Conservation (phyloP, 2,329 filamentous ascomycete species). For the Alternaria sp. region DNA sequence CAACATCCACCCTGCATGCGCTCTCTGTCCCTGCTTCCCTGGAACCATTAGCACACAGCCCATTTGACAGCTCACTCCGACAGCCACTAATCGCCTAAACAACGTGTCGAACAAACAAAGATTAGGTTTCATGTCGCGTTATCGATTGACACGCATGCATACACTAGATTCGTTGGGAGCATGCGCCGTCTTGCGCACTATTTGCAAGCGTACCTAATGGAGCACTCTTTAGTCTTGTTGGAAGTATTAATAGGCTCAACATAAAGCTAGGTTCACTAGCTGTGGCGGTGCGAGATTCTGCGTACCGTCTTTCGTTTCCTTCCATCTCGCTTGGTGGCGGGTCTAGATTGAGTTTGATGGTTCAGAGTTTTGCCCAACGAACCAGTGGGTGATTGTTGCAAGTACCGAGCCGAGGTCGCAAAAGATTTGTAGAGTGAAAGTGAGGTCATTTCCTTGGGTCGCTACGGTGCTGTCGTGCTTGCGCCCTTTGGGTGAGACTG, state of each 20-base stretch:
- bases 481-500: background rate
- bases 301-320: background rate
- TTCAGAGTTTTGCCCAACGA: background rate
- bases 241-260: background rate
- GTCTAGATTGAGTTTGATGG: background rate
- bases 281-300: background rate
- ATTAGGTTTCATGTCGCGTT: conserved; percentile 1
- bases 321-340: background rate
- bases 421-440: background rate
- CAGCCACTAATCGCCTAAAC: background rate
- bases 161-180: background rate
- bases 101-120: background rate
- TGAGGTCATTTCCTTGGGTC: background rate
- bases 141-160: conserved; percentile 6
- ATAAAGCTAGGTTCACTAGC: background rate
- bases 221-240: background rate
- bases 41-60: background rate
- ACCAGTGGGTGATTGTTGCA: background rate
- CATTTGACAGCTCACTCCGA: background rate
- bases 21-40: background rate
- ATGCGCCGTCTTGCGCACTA: background rate
- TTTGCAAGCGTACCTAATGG: background rate
- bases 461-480: background rate
- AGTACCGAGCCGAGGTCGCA: background rate
- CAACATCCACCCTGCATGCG: background rate